Evolutionary conservation across 2,329 filamentous ascomycete genomes (phyloP), one percentile per base, ranked within the genome.

Genomic region (Colletotrichum sp.): DNA sequence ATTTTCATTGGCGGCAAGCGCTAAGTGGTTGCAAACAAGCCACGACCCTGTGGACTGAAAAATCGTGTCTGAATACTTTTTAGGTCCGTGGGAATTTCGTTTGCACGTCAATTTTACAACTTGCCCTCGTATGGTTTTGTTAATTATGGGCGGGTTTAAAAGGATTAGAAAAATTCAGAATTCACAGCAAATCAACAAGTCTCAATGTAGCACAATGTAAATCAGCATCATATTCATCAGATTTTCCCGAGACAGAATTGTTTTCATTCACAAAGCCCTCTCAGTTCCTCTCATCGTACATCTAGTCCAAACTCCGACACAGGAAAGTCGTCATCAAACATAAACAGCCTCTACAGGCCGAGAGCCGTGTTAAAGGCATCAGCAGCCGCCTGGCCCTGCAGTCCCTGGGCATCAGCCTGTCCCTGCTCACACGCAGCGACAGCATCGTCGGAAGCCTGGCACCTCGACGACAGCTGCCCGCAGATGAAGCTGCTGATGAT

Each of bases 401-500:
- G 21, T 47, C 77, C 76, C 24, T 77, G 70, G 8, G 76, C 76
- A 8, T 76, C 78, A 3, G 76, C 66, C 18, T 76, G 70, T 18
- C 76, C 62, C 64, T 72, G 51, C 55, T 77, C 63, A 55, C 79
- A 80, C 4, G 72, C 72, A 2, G 75, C 59, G 3, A 79, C 78
- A 6, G 72, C 71, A 8, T 70, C 76, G 27, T 72, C 77, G 27
- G 66, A 68, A 5, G 78, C 78, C 69, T 77, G 74, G 70, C 78
- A 80, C 16, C 72, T 55, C 29, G 78, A 82, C 33, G 77, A 66
- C 24, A 87, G 79, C 76, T 86, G 85, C 24, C 81, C 78, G 78
- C 86, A 88, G 78, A 87, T 87, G 76, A 89, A 89, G 65, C 81
- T 76, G 13, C 86, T 82, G 76, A 89, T 86, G 76, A 88, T 73